Percentiles rank a stretch among this genome's conserved stretches.
phyloP scores from a whole-genome alignment of 306 rosid genomes.

The Hippophae tibetana region DNA sequence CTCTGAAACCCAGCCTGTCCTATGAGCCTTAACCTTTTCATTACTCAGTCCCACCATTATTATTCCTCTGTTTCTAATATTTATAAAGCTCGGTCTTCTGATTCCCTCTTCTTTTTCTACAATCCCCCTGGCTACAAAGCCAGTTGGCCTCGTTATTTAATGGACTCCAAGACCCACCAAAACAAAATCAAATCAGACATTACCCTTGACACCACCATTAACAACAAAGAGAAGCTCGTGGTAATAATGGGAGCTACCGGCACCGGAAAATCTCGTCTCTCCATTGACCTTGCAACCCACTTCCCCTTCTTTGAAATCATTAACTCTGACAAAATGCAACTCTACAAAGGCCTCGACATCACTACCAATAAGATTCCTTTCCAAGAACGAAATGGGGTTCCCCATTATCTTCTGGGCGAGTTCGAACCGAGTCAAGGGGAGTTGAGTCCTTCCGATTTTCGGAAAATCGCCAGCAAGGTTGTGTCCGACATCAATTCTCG shows the following conservation, averaged over 20 bases:
- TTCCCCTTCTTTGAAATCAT: slow-evolving; percentile 54
- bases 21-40: slow-evolving; percentile 35
- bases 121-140: not conserved
- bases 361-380: slow-evolving; percentile 80
- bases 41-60: slow-evolving; percentile 17
- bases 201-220: slow-evolving; percentile 18
- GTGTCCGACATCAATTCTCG: slow-evolving; percentile 29
- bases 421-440: slow-evolving; percentile 38
- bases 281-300: slow-evolving; percentile 64
- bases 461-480: slow-evolving; percentile 25
- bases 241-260: slow-evolving; percentile 88
- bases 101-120: not conserved
- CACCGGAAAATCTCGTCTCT: slow-evolving; percentile 70
- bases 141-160: slow-evolving; percentile 13
- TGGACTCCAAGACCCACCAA: slow-evolving; percentile 25
- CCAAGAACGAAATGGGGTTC: slow-evolving; percentile 41
- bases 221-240: slow-evolving; percentile 50
- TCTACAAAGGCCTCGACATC: slow-evolving; percentile 65
- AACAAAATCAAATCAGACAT: slow-evolving; percentile 6
- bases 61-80: not conserved
- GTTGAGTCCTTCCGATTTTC: slow-evolving; percentile 45
- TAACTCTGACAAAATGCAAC: slow-evolving; percentile 88
- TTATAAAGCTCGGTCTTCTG: not conserved
- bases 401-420: slow-evolving; percentile 77
- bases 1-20: slow-evolving; percentile 3